Percentiles rank a stretch among this genome's conserved stretches.
These are phyloP conservation scores for Tetrahymena thermophila DNA, from an alignment of 73 alveolate genomes.

Conservation along the genomic window DNA sequence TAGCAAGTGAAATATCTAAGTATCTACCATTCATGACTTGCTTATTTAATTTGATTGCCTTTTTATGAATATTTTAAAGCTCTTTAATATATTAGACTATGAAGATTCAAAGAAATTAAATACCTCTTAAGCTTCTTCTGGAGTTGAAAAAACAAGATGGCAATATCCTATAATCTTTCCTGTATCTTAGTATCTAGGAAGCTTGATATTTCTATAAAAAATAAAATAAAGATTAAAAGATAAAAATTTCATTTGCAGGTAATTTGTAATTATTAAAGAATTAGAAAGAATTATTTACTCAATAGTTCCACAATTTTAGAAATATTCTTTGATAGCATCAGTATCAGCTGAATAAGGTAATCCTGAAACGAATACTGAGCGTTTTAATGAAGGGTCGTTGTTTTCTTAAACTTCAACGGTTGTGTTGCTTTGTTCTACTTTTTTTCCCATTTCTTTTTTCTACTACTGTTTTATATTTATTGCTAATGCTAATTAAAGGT, in stretches of 20 bases:
- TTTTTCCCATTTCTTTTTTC: background rate
- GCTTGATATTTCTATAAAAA: slow-evolving; percentile 28
- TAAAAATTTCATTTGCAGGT: background rate
- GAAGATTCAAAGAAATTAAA: background rate
- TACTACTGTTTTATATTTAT: background rate
- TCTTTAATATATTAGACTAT: too few species aligned
- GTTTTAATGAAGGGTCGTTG: background rate
- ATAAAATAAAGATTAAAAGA: background rate
- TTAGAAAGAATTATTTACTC: slow-evolving; percentile 1
- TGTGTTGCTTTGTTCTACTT: background rate
- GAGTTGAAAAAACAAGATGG: slow-evolving; percentile 62
- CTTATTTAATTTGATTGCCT: slow-evolving; percentile 19
- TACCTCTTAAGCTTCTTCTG: slow-evolving; percentile 52
- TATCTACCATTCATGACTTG: slow-evolving; percentile 69
- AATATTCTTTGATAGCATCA: slow-evolving; percentile 70
- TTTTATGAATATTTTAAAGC: background rate
- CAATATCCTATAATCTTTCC: slow-evolving; percentile 87
- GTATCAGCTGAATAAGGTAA: slow-evolving; percentile 85
- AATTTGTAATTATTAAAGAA: too few species aligned
- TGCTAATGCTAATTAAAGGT: background rate
- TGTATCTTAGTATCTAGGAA: slow-evolving; percentile 89
- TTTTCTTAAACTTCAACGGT: background rate
- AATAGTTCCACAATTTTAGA: slow-evolving; percentile 57
- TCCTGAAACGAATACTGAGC: slow-evolving; percentile 73
- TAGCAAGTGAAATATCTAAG: slow-evolving; percentile 62